Percentiles rank a stretch among this genome's conserved stretches.
phyloP scores from a whole-genome alignment of 371 early-diverging fungal genomes.

The Lichtheimia hyalospora region DNA sequence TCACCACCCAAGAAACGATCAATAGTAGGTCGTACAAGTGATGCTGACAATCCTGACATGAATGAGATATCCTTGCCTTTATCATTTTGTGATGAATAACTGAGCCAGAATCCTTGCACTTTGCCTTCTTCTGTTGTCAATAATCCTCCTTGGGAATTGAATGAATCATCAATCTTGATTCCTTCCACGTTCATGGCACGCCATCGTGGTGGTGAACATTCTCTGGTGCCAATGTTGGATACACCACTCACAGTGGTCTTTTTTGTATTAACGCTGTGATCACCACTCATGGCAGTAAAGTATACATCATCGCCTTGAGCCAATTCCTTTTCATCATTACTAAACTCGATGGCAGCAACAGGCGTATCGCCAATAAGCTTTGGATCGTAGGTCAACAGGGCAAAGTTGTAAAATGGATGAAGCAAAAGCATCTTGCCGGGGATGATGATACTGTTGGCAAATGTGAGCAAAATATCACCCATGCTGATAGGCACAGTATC shows the following conservation, averaged over 20 bases:
- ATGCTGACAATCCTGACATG: constrained; percentile 61
- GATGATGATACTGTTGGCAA: constrained; percentile 79
- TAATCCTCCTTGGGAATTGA: constrained; percentile 58
- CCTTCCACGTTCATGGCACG: constrained; percentile 79
- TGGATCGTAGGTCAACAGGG: constrained; percentile 75
- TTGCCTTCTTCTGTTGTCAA: constrained; percentile 65
- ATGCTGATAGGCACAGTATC: constrained; percentile 77
- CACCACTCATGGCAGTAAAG: constrained; percentile 66
- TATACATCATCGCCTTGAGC: constrained; percentile 62
- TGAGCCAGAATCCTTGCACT: constrained; percentile 78
- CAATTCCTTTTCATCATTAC: constrained; percentile 40
- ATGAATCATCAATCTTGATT: constrained; percentile 54
- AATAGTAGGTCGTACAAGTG: constrained; percentile 34
- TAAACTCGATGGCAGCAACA: constrained; percentile 60
- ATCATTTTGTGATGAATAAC: constrained; percentile 68
- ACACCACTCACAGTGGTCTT: constrained; percentile 61
- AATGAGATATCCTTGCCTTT: constrained; percentile 63
- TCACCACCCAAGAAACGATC: constrained; percentile 37
- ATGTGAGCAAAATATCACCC: constrained; percentile 78
- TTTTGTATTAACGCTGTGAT: constrained; percentile 54
- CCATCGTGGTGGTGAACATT: constrained; percentile 64
- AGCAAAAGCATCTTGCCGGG: constrained; percentile 70
- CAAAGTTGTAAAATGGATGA: constrained; percentile 83
- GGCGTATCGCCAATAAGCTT: constrained; percentile 70
- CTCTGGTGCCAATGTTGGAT: constrained; percentile 62